Conservation (phyloP, 805 yeast genomes). For the Spathaspora sp. region DNA sequence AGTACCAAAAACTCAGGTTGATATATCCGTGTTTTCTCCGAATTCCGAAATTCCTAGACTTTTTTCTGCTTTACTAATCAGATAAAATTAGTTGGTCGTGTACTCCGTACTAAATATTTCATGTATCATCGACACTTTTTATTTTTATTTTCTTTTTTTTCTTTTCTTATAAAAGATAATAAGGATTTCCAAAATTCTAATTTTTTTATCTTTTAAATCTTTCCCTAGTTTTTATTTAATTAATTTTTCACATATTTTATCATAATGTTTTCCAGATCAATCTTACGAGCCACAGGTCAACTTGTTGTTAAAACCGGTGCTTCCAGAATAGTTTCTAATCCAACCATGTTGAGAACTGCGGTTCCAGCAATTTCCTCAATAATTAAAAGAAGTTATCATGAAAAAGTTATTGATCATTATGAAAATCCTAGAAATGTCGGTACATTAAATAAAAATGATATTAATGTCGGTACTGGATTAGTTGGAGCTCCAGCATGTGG, state of each 20-base stretch:
- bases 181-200: background rate
- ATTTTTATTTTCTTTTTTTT: background rate
- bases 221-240: background rate
- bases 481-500: slow-evolving; percentile 99
- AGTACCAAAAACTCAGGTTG: background rate
- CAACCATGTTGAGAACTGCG: background rate
- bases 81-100: background rate
- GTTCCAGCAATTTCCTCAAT: background rate
- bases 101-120: background rate
- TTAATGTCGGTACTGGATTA: slow-evolving; percentile 89
- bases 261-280: slow-evolving; percentile 23
- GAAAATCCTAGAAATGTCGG: slow-evolving; percentile 97
- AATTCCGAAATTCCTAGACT: background rate
- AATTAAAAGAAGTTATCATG: slow-evolving; percentile 58
- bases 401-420: slow-evolving; percentile 93
- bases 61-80: background rate
- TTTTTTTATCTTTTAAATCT: background rate
- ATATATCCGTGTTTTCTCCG: background rate
- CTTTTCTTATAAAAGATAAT: background rate
- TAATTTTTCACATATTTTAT: background rate
- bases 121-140: background rate
- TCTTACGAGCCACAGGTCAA: slow-evolving; percentile 13
- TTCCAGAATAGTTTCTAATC: slow-evolving; percentile 2
- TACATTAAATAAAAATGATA: slow-evolving; percentile 71
- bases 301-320: slow-evolving; percentile 7